Evolutionary conservation across 2,329 filamentous ascomycete genomes (phyloP).

Genomic region (Ascochyta pisi): DNA sequence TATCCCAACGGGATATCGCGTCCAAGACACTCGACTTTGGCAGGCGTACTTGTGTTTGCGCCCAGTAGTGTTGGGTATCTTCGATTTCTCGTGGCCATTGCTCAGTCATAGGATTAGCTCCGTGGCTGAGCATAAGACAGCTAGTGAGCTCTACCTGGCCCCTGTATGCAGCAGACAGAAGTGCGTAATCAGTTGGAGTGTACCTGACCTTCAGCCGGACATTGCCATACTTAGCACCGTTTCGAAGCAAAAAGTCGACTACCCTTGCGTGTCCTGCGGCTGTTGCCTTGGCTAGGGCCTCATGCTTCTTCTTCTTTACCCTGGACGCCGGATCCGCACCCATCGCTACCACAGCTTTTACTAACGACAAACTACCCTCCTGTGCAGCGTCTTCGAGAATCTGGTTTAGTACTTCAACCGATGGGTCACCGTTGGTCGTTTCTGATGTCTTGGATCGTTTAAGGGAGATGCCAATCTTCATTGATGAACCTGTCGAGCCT

Average conservation of each 20-base stretch:
- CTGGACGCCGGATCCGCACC: constrained; percentile 19
- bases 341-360: constrained; percentile 20
- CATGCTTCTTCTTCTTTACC: constrained; percentile 25
- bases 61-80: constrained; percentile 28
- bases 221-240: constrained; percentile 25
- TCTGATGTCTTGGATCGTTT: constrained; percentile 18
- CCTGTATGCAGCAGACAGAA: constrained; percentile 26
- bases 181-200: constrained; percentile 21
- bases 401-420: constrained; percentile 15
- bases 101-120: constrained; percentile 26
- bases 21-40: constrained; percentile 27
- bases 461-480: constrained; percentile 21
- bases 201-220: constrained; percentile 16
- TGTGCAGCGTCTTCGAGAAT: constrained; percentile 25
- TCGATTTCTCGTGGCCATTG: constrained; percentile 30
- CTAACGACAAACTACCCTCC: constrained; percentile 22
- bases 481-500: constrained; percentile 6
- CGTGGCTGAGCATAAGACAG: constrained; percentile 23
- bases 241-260: constrained; percentile 23
- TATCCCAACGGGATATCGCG: constrained; percentile 26
- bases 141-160: constrained; percentile 22
- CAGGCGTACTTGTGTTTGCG: constrained; percentile 20
- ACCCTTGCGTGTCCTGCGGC: constrained; percentile 21
- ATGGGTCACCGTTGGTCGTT: constrained; percentile 1
- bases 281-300: constrained; percentile 26